phyloP scores from a whole-genome alignment of 2,329 filamentous ascomycete species.

The Penicillium psychrosexuale region DNA sequence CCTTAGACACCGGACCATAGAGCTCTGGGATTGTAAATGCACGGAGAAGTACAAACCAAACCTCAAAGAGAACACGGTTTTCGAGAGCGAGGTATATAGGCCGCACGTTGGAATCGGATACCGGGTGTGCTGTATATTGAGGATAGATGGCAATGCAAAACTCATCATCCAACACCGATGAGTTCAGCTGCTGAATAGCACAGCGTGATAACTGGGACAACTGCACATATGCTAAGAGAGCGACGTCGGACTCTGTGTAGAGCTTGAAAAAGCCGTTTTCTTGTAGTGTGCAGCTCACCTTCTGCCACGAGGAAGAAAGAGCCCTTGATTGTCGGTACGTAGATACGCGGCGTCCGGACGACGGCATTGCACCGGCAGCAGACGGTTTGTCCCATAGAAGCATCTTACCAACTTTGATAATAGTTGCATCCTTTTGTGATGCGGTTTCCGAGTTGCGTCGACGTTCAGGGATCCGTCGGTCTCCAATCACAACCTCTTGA shows the following conservation, averaged over 20 bases:
- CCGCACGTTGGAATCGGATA: conserved; percentile 71
- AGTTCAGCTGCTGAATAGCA: conserved; percentile 85
- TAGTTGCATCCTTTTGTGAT: conserved; percentile 66
- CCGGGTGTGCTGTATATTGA: conserved; percentile 75
- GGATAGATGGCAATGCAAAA: conserved; percentile 95
- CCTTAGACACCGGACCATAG: conserved; percentile 64
- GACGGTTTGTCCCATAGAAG: conserved; percentile 82
- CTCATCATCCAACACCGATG: conserved; percentile 86
- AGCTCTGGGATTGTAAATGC: conserved; percentile 91
- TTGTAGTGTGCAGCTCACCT: conserved; percentile 86
- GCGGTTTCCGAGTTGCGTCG: conserved; percentile 49
- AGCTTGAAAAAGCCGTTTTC: conserved; percentile 94
- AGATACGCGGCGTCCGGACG: conserved; percentile 45
- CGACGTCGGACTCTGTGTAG: conserved; percentile 78
- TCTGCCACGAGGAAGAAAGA: conserved; percentile 69
- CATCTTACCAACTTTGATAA: conserved; percentile 93
- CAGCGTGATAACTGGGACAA: conserved; percentile 84
- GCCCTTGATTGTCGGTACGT: conserved; percentile 56
- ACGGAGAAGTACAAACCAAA: conserved; percentile 90
- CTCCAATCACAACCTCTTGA: conserved; percentile 44
- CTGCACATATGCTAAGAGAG: conserved; percentile 77
- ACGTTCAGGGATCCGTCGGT: conserved; percentile 43
- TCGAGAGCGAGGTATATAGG: conserved; percentile 88
- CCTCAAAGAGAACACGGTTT: conserved; percentile 85
- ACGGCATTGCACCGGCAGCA: conserved; percentile 37